Evolutionary conservation across 371 early-diverging fungal genomes (phyloP), one percentile per base, ranked within the genome.

Genomic region (Lichtheimia ramosa): DNA sequence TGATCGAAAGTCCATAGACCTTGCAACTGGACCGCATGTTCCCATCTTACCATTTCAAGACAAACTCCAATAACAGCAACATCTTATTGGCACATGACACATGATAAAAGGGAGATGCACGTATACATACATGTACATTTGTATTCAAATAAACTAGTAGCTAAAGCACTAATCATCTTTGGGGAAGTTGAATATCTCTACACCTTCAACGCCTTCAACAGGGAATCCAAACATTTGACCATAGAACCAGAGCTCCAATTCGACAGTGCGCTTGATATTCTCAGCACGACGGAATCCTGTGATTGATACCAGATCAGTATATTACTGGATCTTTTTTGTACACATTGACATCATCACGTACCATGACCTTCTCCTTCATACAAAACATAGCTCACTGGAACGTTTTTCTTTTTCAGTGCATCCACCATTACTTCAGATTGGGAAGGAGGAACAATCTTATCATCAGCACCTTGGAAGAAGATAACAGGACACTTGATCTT

Each of bases 341-440:
- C 34, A 34, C 34, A 6, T 34, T 34, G 34, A 34, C 34, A 34
- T 34, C 34, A 34, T 34, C 34, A 34, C 34, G 5, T 61, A 65
- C 78, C 92, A 59, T 92, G 92, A 24, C 79, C 85, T 59, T 92
- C 92, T 41, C 88, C 90, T 53, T 79, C 83, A 68, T 87, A 90
- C 61, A 81, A 66, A 3, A 86, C 80, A 58, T 85, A 88, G 2
- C 87, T 85, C n/a, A 89, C 89, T 5, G 81, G 81, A 0, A 88
- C 61, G 10, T 83, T 83, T 5, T 83, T 83, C 25, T 82, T 56
- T 54, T 78, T 79, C 43, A 92, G 63, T 7, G 87, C 85, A 16
- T 85, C 69, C 5, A 88, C 89, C 83, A 92, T 90, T 43, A 83
- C 62, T 64, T 87, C 84, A 7, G 92, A 76, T 67, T 92, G 92